A percentile compares a stretch with the other conserved stretches of the same genome.
phyloP scores from a whole-genome alignment of 73 alveolate genomes.

The Breviolum minutum region DNA sequence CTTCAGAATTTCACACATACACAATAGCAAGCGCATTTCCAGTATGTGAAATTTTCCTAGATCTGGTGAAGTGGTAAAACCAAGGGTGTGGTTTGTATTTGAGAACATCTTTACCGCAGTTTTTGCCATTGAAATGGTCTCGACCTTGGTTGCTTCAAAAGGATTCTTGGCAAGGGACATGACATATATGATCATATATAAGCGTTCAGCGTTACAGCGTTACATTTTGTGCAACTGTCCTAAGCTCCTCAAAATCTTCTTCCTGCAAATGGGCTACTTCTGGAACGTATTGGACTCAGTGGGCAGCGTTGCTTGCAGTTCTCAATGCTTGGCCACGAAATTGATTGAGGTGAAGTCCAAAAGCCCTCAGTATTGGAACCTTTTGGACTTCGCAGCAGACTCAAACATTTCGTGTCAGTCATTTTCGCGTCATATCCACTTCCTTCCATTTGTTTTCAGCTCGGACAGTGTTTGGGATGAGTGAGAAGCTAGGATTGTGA shows the following conservation, averaged over 20 bases:
- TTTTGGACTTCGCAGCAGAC: slow-evolving; percentile 43
- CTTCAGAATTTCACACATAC: too few relatives aligned
- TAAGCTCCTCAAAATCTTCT: slow-evolving; percentile 43
- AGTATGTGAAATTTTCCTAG: not conserved
- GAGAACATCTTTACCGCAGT: slow-evolving; percentile 80
- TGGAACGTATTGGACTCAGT: slow-evolving; percentile 12
- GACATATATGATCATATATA: not conserved
- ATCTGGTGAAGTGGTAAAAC: not conserved
- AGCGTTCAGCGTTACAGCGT: not conserved
- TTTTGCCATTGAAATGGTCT: slow-evolving; percentile 49
- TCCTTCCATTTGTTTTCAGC: not conserved
- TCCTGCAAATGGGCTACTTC: slow-evolving; percentile 8
- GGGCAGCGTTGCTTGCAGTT: too few relatives aligned
- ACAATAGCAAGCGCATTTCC: too few relatives aligned
- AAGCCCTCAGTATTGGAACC: slow-evolving; percentile 60
- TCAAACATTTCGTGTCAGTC: not conserved
- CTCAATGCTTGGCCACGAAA: not conserved
- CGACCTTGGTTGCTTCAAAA: not conserved
- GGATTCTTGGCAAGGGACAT: not conserved
- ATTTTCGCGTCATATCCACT: too few relatives aligned
- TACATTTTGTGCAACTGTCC: not conserved
- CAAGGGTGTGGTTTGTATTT: slow-evolving; percentile 63
- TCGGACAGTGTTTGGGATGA: not conserved
- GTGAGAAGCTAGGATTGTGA: not conserved
- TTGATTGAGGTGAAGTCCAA: not conserved